Base-by-base conservation (phyloP, 495 filamentous ascomycete genomes). In the Penicillium steckii region DNA sequence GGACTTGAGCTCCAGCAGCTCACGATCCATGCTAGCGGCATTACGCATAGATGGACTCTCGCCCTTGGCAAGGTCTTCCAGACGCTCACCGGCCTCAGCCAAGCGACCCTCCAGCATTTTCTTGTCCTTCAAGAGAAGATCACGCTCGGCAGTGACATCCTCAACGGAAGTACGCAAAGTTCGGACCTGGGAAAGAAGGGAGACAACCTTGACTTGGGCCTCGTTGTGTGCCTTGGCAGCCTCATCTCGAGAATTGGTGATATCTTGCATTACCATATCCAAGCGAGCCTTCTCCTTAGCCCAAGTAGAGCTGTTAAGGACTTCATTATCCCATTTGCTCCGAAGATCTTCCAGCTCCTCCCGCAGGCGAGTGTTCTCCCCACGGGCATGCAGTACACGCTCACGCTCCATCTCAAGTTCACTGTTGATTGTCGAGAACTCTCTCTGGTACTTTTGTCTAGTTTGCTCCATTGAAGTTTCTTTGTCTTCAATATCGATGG, bases 301-400 rank as follows among this genome's bases (percentile, higher is more conserved):
- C 94, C 94, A 98, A 1, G 94, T 94, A 0, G 91, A 95, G 69
- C 88, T 93, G 65, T 98, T 98, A 60, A 98, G 85, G 17, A 97
- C 91, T 70, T 98, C 94, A 61, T 98, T 89, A 64, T 98, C 95
- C 95, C 95, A 98, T 67, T 97, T 97, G 53, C 86, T 90, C 44
- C 94, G 86, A 18, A 97, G 84, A 56, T 95, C 90, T 56, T 98
- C 94, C 13, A 97, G 81, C 65, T 98, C 94, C 61, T 97, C 94
- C 4, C 95, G 85, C 41, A 98, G 79, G 23, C 89, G 82, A 9
- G 85, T 73, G 53, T 84, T 87, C 63, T 90, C 86, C 8, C 77
- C 75, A 25, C 87, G 80, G 18, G 80, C 83, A 48, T 82, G 79
- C 43, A 89, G 80, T 4, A 88, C 74, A 51, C 92, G 93, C 62